Evolutionary conservation across 2,329 filamentous ascomycete genomes (phyloP), one percentile per base, ranked within the genome.

Genomic region (Epichloe sibirici): DNA sequence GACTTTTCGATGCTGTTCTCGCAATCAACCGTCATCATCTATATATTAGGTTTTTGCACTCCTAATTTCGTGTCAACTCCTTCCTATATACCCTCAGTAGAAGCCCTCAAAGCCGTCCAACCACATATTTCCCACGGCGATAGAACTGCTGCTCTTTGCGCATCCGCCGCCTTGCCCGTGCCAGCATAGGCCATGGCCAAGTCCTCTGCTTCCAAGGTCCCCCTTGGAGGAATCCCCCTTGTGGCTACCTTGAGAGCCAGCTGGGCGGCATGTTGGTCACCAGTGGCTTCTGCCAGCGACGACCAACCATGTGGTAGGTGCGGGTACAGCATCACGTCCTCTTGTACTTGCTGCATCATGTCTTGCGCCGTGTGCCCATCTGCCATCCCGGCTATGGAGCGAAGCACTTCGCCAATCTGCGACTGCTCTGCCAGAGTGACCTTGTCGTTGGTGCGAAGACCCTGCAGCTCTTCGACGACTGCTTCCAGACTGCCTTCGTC

Each of bases 211-310:
- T 78, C 79, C 12, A 95, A 70, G 2, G 74, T 70, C 0, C 89
- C 88, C 49, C 76, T 69, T 0, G 90, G 90, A 38, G 90, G 86
- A 2, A 90, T 81, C 8, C 79, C 82, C 59, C 83, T 82, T 39
- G 79, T 63, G 0, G 90, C 90, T n/a, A 90, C 88, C 62, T 83
- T 77, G 55, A 95, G 73, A 2, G 90, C 88, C 82, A 95, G 90
- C 58, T 87, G 81, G 3, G 87, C 84, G 0, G 74, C 69, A 52
- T 76, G 70, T n/a, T 71, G 69, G 50, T 73, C 69, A 2, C 76
- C 78, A 0, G 76, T 77, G 0, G 78, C 66, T 39, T 81, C 75
- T 0, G 86, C 82, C 25, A 97, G 73, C 49, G 85, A 76, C 43
- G 81, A 77, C 93, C 93, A 98, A 0, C 89, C 88, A 50, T 86